Base-by-base conservation (phyloP, 2,329 filamentous ascomycete species). In the Colletotrichum salicis region DNA sequence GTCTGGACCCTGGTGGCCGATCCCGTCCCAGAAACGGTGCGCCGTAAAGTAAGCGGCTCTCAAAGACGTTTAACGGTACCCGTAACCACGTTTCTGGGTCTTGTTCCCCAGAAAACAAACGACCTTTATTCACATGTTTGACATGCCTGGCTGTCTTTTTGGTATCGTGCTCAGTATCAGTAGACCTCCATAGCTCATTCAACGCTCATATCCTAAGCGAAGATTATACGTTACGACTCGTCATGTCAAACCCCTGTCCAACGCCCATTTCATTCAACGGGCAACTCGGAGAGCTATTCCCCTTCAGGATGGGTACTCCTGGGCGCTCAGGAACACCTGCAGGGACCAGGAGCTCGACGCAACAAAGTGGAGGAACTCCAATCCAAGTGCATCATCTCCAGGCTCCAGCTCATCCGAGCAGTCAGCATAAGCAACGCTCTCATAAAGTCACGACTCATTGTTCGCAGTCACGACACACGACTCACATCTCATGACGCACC, bases 151-250 rank as follows among this genome's bases (percentile, higher is more conserved):
- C 27, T 41, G n/a, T 52, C 33, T 33, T 33, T 22, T 22, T 70
- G 54, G 55, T n/a, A n/a, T 31, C 54, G 58, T 33, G 35, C 12
- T 19, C 19, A 55, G 12, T 24, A 67, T 41, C 37, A 15, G 15
- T 19, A 4, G 31, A 31, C 52, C 57, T 45, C 68, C 64, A 58
- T 51, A 62, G n/a, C 64, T 67, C 57, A 55, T 61, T 56, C 41
- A 58, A 48, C 48, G 29, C 41, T 70, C 67, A 67, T 67, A 55
- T 56, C 55, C 22, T 51, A 62, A 67, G 57, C 68, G 51, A 62
- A 31, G 57, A 58, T 71, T 67, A 51, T 37, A 31, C 24, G 61
- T 45, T 65, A 64, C 63, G 31, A 71, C 64, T 37, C 70, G 73
- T 62, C 75, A 56, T 51, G 8, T 55, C 7, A 22, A 41, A 3